Evolutionary conservation across 108 stramenopile genomes (phyloP).

Genomic region (Cyclotella kingstonii): DNA sequence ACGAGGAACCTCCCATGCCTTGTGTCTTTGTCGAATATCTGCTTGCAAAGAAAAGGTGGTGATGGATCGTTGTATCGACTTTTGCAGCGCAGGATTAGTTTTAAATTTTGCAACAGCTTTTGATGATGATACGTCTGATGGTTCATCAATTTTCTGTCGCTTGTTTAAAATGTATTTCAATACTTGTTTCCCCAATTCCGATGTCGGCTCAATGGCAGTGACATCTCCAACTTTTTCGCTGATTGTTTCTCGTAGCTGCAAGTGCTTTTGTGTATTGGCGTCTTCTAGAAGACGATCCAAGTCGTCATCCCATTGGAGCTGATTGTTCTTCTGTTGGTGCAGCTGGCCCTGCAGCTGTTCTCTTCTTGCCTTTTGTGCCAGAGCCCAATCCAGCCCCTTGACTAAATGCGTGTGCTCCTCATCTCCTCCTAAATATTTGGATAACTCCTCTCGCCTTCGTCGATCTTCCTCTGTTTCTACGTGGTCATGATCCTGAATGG

Average conservation of each 20-base stretch:
- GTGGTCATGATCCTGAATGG: neutral
- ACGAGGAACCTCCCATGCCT: constrained; percentile 37
- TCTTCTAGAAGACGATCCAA: constrained; percentile 42
- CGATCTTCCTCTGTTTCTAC: constrained; percentile 12
- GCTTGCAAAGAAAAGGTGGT: constrained; percentile 40
- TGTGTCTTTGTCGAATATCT: constrained; percentile 21
- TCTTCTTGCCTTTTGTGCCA: constrained; percentile 73
- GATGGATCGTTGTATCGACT: constrained; percentile 35
- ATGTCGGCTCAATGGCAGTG: constrained; percentile 13
- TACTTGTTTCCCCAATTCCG: constrained; percentile 27
- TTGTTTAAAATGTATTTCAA: constrained; percentile 24
- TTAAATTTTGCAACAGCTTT: constrained; percentile 7
- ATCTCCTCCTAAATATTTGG: constrained; percentile 86
- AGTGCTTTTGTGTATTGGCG: constrained; percentile 1
- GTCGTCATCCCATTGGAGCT: constrained; percentile 20
- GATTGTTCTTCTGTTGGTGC: too few species aligned
- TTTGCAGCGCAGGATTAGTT: constrained; percentile 26
- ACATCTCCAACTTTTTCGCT: neutral
- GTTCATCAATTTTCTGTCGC: neutral
- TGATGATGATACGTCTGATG: constrained; percentile 1
- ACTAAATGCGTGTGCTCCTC: constrained; percentile 87
- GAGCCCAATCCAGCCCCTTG: constrained; percentile 84
- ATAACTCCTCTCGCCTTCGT: constrained; percentile 55
- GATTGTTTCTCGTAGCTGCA: neutral
- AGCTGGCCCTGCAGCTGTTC: constrained; percentile 37